Evolutionary conservation across 257 asterid genomes (phyloP).

Genomic region (Nicotiana obtusifolia): DNA sequence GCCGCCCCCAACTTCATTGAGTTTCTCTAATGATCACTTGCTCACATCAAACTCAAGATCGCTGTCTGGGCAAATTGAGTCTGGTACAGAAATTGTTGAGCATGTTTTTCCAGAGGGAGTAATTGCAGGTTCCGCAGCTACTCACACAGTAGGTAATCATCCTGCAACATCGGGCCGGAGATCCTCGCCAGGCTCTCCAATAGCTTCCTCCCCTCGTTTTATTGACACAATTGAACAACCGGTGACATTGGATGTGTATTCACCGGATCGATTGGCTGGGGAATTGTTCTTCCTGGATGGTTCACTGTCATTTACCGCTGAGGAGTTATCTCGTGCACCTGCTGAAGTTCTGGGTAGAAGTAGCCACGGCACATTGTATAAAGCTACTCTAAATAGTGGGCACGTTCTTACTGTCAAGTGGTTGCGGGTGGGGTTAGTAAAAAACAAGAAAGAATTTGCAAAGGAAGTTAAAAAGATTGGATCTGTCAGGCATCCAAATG

Average conservation of each 20-base stretch:
- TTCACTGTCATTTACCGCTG: slow-evolving; percentile 69
- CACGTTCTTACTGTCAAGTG: slow-evolving; percentile 87
- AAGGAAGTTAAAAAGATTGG: slow-evolving; percentile 86
- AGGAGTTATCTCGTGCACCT: slow-evolving; percentile 89
- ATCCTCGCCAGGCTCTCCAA: slow-evolving; percentile 80
- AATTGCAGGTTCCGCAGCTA: slow-evolving; percentile 25
- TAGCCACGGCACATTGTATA: slow-evolving; percentile 88
- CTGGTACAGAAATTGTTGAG: slow-evolving; percentile 65
- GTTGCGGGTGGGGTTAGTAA: slow-evolving; percentile 88
- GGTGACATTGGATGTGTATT: slow-evolving; percentile 58
- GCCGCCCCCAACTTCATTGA: slow-evolving; percentile 61
- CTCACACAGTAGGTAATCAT: slow-evolving; percentile 28
- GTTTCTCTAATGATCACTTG: slow-evolving; percentile 83
- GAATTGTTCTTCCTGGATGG: slow-evolving; percentile 72
- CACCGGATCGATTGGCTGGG: slow-evolving; percentile 90
- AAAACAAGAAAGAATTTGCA: slow-evolving; percentile 79
- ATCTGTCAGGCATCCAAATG: slow-evolving; percentile 52
- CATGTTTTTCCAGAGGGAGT: slow-evolving; percentile 38
- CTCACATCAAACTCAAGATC: slow-evolving; percentile 64
- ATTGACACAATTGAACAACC: slow-evolving; percentile 61
- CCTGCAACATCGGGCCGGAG: slow-evolving; percentile 60
- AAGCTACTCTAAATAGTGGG: slow-evolving; percentile 76
- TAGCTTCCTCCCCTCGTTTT: slow-evolving; percentile 61
- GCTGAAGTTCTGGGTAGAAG: slow-evolving; percentile 97
- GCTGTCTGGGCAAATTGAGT: slow-evolving; percentile 47